phyloP scores from a whole-genome alignment of 345 rosid genomes.

The Noccaea caerulescens region DNA sequence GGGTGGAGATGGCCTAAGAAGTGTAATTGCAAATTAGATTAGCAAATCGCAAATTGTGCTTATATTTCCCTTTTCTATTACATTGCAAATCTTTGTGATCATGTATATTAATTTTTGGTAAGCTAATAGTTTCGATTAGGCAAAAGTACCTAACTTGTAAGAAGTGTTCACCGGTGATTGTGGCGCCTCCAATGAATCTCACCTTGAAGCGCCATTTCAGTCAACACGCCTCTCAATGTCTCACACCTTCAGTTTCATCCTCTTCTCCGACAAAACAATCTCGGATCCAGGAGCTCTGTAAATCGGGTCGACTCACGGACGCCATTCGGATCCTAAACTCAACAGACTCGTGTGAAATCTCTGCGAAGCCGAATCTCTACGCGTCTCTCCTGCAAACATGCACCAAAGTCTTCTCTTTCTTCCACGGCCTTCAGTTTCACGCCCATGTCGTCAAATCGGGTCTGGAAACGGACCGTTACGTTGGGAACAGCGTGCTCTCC shows the following conservation, averaged over 20 bases:
- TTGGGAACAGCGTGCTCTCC: constrained; percentile 84
- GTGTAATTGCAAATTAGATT: no score
- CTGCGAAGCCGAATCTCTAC: constrained; percentile 58
- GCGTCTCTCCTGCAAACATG: constrained; percentile 80
- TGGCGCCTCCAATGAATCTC: constrained; percentile 54
- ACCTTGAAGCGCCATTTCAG: constrained; percentile 52
- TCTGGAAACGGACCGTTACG: constrained; percentile 67
- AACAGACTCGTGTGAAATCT: constrained; percentile 33
- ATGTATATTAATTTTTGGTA: no score
- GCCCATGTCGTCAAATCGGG: constrained; percentile 79
- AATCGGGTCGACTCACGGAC: constrained; percentile 52
- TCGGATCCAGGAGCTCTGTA: constrained; percentile 59
- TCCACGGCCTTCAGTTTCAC: constrained; percentile 76
- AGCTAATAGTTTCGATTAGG: neutral
- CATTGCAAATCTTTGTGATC: no score
- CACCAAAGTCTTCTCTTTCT: constrained; percentile 55
- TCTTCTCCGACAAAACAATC: constrained; percentile 38
- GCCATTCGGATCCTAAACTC: constrained; percentile 68
- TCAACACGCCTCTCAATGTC: constrained; percentile 40
- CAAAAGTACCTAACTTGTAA: neutral
- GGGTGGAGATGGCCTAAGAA: no score
- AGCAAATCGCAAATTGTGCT: no score
- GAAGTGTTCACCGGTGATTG: constrained; percentile 17
- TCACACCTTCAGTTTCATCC: constrained; percentile 15
- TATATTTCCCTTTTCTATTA: no score